Base-by-base conservation (phyloP, 169 alveolate species). In the Cryptosporidium tyzzeri region DNA sequence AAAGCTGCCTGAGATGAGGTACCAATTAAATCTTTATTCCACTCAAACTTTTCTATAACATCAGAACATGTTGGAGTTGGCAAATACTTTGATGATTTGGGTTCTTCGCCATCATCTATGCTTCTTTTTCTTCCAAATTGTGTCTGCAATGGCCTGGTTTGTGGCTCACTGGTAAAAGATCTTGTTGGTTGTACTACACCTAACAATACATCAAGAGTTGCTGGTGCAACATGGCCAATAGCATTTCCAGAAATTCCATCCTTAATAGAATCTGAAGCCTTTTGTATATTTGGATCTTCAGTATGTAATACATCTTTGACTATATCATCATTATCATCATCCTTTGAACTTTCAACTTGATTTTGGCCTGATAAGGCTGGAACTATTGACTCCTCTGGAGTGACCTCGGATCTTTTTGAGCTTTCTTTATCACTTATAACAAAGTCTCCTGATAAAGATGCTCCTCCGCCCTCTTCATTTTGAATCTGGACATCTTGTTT, bases 1-100 rank as follows among this genome's bases (percentile, higher is more conserved):
- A 80, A 80, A n/a, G 89, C 89, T 31, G 80, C 89, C 16, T 80
- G 89, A 29, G 89, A 80, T 18, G 89, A 45, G 4, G 89, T 80
- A 14, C 68, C 75, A 33, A 80, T 23, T 29, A 41, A 59, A 16
- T 80, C 89, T n/a, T 44, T 62, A 44, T 59, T 80, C 89, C 89
- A 80, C 50, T 80, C 69, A 80, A 80, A 80, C 53, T 80, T 80
- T 21, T 80, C 74, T 23, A 35, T 67, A 12, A 80, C 74, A 9
- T 80, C 80, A 23, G 61, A 29, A 65, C 89, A 80, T 29, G 67
- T n/a, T 21, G 89, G 89, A 26, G 89, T 80, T 23, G 89, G 89
- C 21, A 80, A 33, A 37, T 80, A 80, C 6, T 80, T 80, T 3
- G 59, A 39, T 12, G 71, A 61, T n/a, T 33, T 26, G 9, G 33